Conservation (phyloP, 2,329 filamentous ascomycete species). For the Apiospora saccharicola region DNA sequence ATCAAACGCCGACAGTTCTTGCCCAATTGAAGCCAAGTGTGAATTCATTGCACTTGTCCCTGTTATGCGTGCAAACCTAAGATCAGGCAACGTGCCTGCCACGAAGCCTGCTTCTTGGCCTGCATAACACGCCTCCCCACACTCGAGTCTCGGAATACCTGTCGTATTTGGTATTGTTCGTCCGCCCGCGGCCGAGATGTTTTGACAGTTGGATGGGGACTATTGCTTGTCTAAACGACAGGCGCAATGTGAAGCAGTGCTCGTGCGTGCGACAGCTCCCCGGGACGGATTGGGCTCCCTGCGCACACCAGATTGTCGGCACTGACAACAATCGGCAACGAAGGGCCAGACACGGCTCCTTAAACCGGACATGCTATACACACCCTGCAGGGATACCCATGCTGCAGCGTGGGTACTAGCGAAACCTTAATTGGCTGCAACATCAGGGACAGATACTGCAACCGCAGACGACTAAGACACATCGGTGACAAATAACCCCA, state of each 20-base stretch:
- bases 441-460: neutral
- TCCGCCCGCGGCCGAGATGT: neutral
- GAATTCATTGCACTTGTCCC: neutral
- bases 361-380: neutral
- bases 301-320: neutral
- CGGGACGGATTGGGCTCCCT: too few species aligned
- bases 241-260: neutral
- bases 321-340: neutral
- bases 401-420: neutral
- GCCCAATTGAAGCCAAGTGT: neutral
- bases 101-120: neutral
- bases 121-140: neutral
- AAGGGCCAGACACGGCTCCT: neutral
- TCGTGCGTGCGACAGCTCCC: neutral
- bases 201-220: neutral
- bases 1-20: slow-evolving; percentile 19
- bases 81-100: slow-evolving; percentile 7
- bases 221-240: slow-evolving; percentile 6
- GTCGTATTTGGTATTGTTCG: slow-evolving; percentile 16
- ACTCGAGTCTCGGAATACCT: neutral
- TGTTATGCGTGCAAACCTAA: neutral
- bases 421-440: slow-evolving; percentile 7
- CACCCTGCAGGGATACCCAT: neutral
- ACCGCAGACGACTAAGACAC: neutral
- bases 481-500: neutral